Base-by-base conservation (phyloP, 768 basidiomycete species). In the Ephemerocybe angulata region DNA sequence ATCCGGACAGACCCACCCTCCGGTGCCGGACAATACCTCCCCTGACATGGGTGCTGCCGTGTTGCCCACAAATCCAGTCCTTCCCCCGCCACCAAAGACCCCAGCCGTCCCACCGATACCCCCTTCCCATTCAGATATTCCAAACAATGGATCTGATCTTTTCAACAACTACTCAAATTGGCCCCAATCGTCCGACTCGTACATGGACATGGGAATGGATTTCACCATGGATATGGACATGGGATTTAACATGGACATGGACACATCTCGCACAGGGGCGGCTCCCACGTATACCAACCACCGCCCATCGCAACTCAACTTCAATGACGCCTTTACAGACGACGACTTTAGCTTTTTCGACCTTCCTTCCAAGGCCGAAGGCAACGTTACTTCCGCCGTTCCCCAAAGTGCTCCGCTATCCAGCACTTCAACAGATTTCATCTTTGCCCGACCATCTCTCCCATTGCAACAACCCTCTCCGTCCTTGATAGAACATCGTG, bases 301-400 rank as follows among this genome's bases (percentile, higher is more conserved):
- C 48, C 69, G 73, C 48, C 72, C 73, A 57, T 19, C 38, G 38
- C n/a, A 10, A 8, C 70, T 77, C 67, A 82, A 81, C 40, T 81
- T 81, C 50, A 83, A 85, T 30, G 80, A 83, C 21, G 78, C 75
- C 1, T 86, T 93, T 61, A 92, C 91, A 0, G 91, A 94, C 50
- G 91, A 92, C 53, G 91, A 94, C 67, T 94, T 93, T 67, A 87
- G 82, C 65, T 93, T 90, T 69, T 94, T 93, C 64, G 90, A 93
- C 63, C 76, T 76, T 24, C 84, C 83, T 0, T 72, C 78, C 1
- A 53, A 55, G 29, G 13, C 24, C 13, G 30, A 53, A 21, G 52
- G 48, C 29, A 56, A 19, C 41, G 58, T 52, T 27, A 28, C 53
- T 33, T 40, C 52, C 19, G 42, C 43, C n/a, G 40, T 52, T 10